Conservation (phyloP, 2,329 filamentous ascomycete genomes). For the Aspergillus pseudoterreus region DNA sequence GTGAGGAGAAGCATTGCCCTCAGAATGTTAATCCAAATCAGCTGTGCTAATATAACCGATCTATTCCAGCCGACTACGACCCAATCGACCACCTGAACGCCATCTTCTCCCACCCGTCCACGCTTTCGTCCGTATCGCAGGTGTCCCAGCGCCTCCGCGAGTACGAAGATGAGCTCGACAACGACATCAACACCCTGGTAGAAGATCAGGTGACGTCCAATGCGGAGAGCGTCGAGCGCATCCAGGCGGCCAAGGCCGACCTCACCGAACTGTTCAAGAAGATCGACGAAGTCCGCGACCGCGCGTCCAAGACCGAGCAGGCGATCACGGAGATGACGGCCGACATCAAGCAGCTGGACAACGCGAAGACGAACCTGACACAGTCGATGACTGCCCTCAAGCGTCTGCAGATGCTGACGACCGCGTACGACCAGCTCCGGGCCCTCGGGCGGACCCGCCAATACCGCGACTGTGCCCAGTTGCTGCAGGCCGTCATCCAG, state of each 20-base stretch:
- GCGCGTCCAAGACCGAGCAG: slow-evolving; percentile 87
- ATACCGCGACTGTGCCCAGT: slow-evolving; percentile 89
- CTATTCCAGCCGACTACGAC: slow-evolving; percentile 71
- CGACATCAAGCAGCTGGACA: slow-evolving; percentile 95
- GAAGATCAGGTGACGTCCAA: slow-evolving; percentile 77
- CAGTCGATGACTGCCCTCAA: slow-evolving; percentile 97
- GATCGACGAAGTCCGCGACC: slow-evolving; percentile 86
- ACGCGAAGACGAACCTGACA: slow-evolving; percentile 93
- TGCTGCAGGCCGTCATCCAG: slow-evolving; percentile 92
- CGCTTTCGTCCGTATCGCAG: slow-evolving; percentile 70
- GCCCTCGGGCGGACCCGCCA: slow-evolving; percentile 80
- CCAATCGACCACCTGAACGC: slow-evolving; percentile 89
- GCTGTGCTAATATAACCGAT: slow-evolving; percentile 6
- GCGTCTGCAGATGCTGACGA: slow-evolving; percentile 95
- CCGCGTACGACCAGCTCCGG: slow-evolving; percentile 93
- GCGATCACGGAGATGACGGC: slow-evolving; percentile 98
- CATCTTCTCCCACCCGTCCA: slow-evolving; percentile 85
- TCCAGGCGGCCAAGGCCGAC: slow-evolving; percentile 86
- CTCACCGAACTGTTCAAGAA: slow-evolving; percentile 86
- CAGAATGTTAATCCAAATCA: neutral
- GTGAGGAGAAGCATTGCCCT: slow-evolving; percentile 24
- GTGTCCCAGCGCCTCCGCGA: slow-evolving; percentile 70
- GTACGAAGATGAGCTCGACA: slow-evolving; percentile 78
- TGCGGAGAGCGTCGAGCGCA: slow-evolving; percentile 81
- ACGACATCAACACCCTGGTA: slow-evolving; percentile 69